Evolutionary conservation across 495 filamentous ascomycete species (phyloP).

Genomic region (Hypoxylon intermedium): DNA sequence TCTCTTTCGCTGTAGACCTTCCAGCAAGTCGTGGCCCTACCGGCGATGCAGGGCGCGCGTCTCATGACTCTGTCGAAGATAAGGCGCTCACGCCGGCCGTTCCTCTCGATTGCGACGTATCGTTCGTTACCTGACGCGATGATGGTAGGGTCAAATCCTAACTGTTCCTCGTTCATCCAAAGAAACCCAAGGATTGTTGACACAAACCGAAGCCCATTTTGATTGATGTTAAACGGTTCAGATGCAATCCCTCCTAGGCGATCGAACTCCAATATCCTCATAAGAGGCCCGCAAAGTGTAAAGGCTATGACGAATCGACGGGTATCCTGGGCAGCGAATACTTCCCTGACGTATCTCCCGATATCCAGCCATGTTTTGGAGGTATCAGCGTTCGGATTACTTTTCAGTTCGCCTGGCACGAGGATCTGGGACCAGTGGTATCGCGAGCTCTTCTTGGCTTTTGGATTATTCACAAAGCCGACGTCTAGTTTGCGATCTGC

Average conservation of each 20-base stretch:
- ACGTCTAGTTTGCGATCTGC: conserved; percentile 52
- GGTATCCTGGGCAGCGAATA: too few relatives aligned
- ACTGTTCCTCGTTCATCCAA: conserved; percentile 54
- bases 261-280: conserved; percentile 56
- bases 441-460: too few relatives aligned
- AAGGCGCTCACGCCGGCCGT: conserved; percentile 49
- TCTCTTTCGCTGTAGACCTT: conserved; percentile 52
- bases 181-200: too few relatives aligned
- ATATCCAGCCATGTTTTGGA: conserved; percentile 51
- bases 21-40: conserved; percentile 57
- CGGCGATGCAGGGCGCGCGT: conserved; percentile 45
- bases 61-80: conserved; percentile 54
- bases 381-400: conserved; percentile 50
- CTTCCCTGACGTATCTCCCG: too few relatives aligned
- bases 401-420: conserved; percentile 57
- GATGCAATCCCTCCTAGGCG: conserved; percentile 56
- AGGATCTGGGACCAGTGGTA: conserved; percentile 53
- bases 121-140: conserved; percentile 39
- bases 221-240: conserved; percentile 55
- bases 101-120: conserved; percentile 50
- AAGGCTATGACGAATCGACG: too few relatives aligned
- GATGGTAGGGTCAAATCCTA: conserved; percentile 58
- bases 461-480: too few relatives aligned
- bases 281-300: conserved; percentile 48
- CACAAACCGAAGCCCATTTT: conserved; percentile 55